Conservation (phyloP, 805 yeast species). For the Saturnispora quitensis region DNA sequence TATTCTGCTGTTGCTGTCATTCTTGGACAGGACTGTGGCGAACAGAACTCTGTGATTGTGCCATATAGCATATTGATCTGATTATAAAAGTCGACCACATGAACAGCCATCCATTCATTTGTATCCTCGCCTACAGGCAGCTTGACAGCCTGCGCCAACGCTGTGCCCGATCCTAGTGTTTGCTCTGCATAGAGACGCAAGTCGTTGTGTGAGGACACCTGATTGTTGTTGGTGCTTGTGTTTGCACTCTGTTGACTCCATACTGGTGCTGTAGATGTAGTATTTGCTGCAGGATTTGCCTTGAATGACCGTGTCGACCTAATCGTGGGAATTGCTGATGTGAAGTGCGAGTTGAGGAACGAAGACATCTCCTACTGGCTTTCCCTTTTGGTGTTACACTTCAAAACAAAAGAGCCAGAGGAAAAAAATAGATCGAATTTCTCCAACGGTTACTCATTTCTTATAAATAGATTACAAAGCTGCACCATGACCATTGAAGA, state of each 20-base stretch:
- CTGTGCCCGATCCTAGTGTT: conserved; percentile 87
- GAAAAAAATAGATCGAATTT: background rate
- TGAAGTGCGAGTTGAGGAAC: conserved; percentile 24
- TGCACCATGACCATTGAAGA: background rate
- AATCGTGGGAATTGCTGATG: conserved; percentile 28
- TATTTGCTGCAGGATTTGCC: conserved; percentile 22
- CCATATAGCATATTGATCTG: conserved; percentile 84
- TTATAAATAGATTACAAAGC: background rate
- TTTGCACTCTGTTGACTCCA: conserved; percentile 10
- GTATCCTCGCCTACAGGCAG: conserved; percentile 89
- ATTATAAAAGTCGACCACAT: conserved; percentile 80
- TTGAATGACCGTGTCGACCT: conserved; percentile 28
- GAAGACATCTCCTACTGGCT: conserved; percentile 13
- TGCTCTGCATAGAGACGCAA: conserved; percentile 87
- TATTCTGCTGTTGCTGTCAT: conserved; percentile 98
- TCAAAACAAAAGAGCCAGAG: background rate
- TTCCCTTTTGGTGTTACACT: background rate
- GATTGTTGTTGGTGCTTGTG: conserved; percentile 8
- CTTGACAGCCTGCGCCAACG: conserved; percentile 87
- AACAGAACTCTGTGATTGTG: conserved; percentile 90
- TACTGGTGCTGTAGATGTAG: conserved; percentile 17
- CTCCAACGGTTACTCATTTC: background rate
- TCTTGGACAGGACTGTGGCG: conserved; percentile 88
- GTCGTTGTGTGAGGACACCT: conserved; percentile 45
- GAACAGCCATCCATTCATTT: conserved; percentile 94